A percentile compares a stretch with the other conserved stretches of the same genome.
Conservation (phyloP, 2,329 filamentous ascomycete genomes). For the Coleophoma cylindrospora region DNA sequence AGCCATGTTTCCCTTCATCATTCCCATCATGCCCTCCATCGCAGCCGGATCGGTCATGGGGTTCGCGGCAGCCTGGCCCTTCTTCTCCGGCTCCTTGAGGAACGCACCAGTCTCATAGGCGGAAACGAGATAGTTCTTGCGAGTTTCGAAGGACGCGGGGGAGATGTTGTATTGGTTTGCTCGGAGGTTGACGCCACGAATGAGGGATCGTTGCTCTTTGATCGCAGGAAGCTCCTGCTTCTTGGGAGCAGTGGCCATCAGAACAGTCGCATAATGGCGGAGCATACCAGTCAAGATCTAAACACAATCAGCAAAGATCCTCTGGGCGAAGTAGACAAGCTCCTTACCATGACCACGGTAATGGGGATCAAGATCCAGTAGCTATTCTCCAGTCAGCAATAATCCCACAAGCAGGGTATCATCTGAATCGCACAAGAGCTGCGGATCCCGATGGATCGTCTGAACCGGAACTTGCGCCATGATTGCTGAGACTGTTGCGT, state of each 20-base stretch:
- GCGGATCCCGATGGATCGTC: conserved; percentile 97
- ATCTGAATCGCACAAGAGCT: conserved; percentile 72
- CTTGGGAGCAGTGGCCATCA: conserved; percentile 83
- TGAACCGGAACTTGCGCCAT: conserved; percentile 88
- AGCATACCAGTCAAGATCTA: conserved; percentile 89
- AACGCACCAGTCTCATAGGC: conserved; percentile 84
- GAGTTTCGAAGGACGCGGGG: conserved; percentile 67
- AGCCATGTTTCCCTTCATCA: conserved; percentile 99
- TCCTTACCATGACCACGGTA: conserved; percentile 83
- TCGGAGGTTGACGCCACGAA: conserved; percentile 81
- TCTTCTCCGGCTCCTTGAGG: conserved; percentile 80
- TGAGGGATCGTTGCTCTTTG: conserved; percentile 79
- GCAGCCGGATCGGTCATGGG: conserved; percentile 92
- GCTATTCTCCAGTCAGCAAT: conserved; percentile 43
- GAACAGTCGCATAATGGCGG: conserved; percentile 91
- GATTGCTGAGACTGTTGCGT: conserved; percentile 16
- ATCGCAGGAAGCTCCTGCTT: conserved; percentile 69
- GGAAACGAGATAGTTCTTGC: conserved; percentile 77
- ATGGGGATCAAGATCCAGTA: conserved; percentile 99
- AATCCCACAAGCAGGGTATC: conserved; percentile 4
- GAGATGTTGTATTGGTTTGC: conserved; percentile 78
- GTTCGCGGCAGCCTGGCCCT: conserved; percentile 84
- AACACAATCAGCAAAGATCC: conserved; percentile 1
- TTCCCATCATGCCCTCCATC: conserved; percentile 99
- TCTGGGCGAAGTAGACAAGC: not conserved